Evolutionary conservation across 129 eudicot genomes (phyloP).

Genomic region (Sambucus nigra): DNA sequence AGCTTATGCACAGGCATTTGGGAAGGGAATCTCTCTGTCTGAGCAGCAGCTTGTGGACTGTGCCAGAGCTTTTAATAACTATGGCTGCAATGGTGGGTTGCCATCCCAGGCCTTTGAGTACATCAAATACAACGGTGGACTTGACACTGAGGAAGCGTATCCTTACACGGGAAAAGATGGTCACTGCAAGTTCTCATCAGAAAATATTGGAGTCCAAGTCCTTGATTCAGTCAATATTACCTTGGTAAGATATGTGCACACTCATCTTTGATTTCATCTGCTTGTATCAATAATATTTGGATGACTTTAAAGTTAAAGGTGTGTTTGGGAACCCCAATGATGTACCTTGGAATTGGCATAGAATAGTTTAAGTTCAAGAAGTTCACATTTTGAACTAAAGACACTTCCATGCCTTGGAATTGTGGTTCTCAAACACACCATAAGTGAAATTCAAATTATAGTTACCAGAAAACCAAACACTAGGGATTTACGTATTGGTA

Average conservation of each 20-base stretch:
- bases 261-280: not conserved
- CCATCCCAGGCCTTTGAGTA: slow-evolving; percentile 97
- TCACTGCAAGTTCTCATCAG: slow-evolving; percentile 59
- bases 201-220: slow-evolving; percentile 64
- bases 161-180: slow-evolving; percentile 83
- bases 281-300: too few species aligned
- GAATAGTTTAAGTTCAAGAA: too few species aligned
- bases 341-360: too few species aligned
- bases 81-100: slow-evolving; percentile 83
- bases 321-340: too few species aligned
- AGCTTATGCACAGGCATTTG: slow-evolving; percentile 85
- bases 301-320: too few species aligned
- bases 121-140: slow-evolving; percentile 86
- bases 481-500: too few species aligned
- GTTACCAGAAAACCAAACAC: too few species aligned
- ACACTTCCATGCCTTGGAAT: too few species aligned
- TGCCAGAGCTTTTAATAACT: slow-evolving; percentile 75
- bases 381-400: too few species aligned
- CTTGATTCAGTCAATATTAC: slow-evolving; percentile 78
- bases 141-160: slow-evolving; percentile 85
- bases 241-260: slow-evolving; percentile 32
- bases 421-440: too few species aligned
- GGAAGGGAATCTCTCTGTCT: slow-evolving; percentile 69
- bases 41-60: slow-evolving; percentile 99
- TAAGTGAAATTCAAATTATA: too few species aligned